phyloP scores from a whole-genome alignment of 192 early-diverging fungal genomes.

The Backusella macrospora region DNA sequence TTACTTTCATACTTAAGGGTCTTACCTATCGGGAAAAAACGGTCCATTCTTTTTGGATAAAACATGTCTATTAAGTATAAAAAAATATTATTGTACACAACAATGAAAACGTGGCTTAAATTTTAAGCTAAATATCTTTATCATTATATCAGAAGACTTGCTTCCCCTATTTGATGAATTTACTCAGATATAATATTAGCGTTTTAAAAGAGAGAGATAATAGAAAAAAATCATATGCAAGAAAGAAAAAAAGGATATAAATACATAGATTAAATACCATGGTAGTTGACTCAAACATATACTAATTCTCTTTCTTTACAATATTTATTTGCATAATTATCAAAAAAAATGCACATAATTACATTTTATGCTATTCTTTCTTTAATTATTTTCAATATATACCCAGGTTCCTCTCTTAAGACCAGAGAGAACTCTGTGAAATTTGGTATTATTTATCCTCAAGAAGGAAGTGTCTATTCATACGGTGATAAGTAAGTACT shows the following conservation, averaged over 20 bases:
- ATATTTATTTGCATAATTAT: not conserved
- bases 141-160: not conserved
- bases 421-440: not conserved
- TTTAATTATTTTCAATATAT: not conserved
- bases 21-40: not conserved
- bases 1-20: not conserved
- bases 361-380: not conserved
- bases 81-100: not conserved
- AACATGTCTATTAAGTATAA: not conserved
- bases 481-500: not conserved
- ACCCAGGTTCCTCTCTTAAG: not conserved
- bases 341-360: not conserved
- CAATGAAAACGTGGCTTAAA: not conserved
- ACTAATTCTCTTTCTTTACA: not conserved
- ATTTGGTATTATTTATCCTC: not conserved
- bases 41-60: not conserved
- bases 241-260: not conserved
- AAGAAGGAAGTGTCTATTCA: not conserved
- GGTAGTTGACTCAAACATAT: not conserved
- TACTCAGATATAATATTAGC: conserved; percentile 8
- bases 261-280: not conserved
- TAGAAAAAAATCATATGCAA: not conserved
- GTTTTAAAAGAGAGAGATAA: not conserved
- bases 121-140: not conserved
- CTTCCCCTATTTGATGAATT: not conserved